Conservation (phyloP, 1,284 basidiomycete species). For the Sutorius eximius region DNA sequence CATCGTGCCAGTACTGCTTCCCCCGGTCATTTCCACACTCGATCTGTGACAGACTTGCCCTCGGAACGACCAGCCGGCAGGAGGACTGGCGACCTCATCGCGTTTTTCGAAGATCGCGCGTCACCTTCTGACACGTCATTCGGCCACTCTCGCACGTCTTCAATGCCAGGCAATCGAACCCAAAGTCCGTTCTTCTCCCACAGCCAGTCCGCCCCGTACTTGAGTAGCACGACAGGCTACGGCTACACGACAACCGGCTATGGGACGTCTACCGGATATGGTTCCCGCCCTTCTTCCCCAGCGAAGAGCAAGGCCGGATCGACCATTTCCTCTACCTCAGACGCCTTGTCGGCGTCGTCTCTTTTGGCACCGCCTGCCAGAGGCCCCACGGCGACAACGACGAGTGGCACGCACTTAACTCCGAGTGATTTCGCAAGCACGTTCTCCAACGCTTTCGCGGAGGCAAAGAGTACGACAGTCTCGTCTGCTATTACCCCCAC, state of each 20-base stretch:
- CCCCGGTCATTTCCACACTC: slow-evolving; percentile 27
- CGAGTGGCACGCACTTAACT: slow-evolving; percentile 28
- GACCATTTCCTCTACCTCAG: slow-evolving; percentile 28
- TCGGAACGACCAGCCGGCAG: slow-evolving; percentile 47
- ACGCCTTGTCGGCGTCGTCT: slow-evolving; percentile 37
- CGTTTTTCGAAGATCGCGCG: slow-evolving; percentile 65
- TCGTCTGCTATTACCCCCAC: slow-evolving; percentile 25
- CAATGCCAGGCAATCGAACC: slow-evolving; percentile 52
- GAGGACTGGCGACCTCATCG: slow-evolving; percentile 67
- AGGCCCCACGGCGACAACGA: slow-evolving; percentile 23
- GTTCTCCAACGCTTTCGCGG: slow-evolving; percentile 35
- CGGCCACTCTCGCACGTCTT: slow-evolving; percentile 51
- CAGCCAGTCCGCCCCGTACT: slow-evolving; percentile 44
- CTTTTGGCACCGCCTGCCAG: slow-evolving; percentile 41
- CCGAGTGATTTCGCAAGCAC: slow-evolving; percentile 38
- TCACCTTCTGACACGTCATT: slow-evolving; percentile 32
- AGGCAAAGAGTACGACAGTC: slow-evolving; percentile 25
- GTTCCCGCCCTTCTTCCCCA: slow-evolving; percentile 48
- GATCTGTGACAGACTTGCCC: slow-evolving; percentile 27
- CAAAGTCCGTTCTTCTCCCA: slow-evolving; percentile 51
- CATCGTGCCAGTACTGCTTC: slow-evolving; percentile 26
- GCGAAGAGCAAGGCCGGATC: slow-evolving; percentile 44
- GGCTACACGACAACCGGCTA: slow-evolving; percentile 33
- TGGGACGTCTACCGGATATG: slow-evolving; percentile 30
- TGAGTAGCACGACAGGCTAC: slow-evolving; percentile 33